Evolutionary conservation across 352 stramenopile species (phyloP).

Genomic region (Phytophthora nicotianae): DNA sequence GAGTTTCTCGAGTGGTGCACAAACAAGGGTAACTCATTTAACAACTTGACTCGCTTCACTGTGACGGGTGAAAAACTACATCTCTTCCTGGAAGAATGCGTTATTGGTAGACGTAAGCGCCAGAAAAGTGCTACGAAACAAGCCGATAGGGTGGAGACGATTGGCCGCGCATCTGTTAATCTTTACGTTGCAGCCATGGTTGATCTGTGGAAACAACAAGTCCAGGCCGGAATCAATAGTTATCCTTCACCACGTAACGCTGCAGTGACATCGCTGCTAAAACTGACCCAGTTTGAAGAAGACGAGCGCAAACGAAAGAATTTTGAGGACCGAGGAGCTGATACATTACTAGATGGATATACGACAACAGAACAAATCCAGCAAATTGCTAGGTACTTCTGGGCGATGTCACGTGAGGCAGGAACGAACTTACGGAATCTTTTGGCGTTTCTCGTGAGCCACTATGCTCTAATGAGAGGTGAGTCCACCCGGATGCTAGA

Average conservation of each 20-base stretch:
- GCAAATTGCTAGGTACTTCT: conserved; percentile 1
- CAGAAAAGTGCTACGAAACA: not conserved
- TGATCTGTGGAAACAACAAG: conserved; percentile 3
- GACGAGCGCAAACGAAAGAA: conserved; percentile 10
- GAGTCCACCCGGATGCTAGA: not conserved
- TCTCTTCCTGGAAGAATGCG: conserved; percentile 11
- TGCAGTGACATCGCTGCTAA: conserved; percentile 6
- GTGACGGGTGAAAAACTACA: conserved; percentile 6
- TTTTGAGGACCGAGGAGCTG: conserved; percentile 2
- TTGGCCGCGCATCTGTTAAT: conserved; percentile 2
- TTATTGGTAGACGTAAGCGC: conserved; percentile 2
- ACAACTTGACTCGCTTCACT: not conserved
- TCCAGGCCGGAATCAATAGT: not conserved
- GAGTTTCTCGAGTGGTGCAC: not conserved
- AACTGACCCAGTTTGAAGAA: conserved; percentile 7
- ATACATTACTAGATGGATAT: conserved; percentile 8
- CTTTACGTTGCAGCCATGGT: conserved; percentile 7
- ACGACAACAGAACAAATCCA: conserved; percentile 4
- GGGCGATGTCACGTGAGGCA: not conserved
- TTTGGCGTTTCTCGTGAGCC: not conserved
- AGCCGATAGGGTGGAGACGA: not conserved
- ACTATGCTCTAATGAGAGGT: not conserved
- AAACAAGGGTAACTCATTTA: not conserved
- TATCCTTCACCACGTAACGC: not conserved
- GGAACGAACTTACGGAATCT: not conserved